Base-by-base conservation (phyloP, 345 rosid genomes). In the Cardiospermum halicacabum region DNA sequence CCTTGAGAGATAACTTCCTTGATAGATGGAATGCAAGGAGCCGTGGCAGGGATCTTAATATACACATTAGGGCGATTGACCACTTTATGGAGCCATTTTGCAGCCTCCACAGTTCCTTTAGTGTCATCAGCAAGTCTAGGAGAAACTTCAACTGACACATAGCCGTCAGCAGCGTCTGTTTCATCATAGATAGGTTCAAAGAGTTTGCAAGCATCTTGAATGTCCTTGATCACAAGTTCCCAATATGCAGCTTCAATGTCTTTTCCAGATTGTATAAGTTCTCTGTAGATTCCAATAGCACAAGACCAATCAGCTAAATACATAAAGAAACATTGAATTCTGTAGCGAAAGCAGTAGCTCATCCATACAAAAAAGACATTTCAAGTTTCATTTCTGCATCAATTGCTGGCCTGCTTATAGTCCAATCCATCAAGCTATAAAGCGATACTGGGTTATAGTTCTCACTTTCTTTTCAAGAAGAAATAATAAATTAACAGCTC, bases 151-250 rank as follows among this genome's bases (percentile, higher is more conserved):
- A 94, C 99, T 16, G 97, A 91, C 66, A 94, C 97, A 69, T 94
- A 91, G 53, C 99, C 99, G 77, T 94, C 99, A 11, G 75, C 96
- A 59, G 82, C 96, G 67, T 89, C 91, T 26, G 99, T 94, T 72
- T 89, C 77, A 70, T 91, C 93, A 71, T 94, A 94, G 55, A 94
- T 87, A 43, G 88, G 59, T 88, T 94, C 99, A 78, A 94, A 94
- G 53, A 94, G 96, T 66, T 83, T 89, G 83, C 97, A 91, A 0
- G 99, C 99, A 79, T 89, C 96, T 67, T 94, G 97, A 68, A 94
- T 94, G 79, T 91, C 99, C 87, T 84, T 89, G 75, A 94, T 84
- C 73, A 94, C 99, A 7, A 94, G 95, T 72, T 89, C 99, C 99
- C 99, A 94, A 60, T 94, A 94, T 1, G 95, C 95, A 32, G 78